Percentiles rank a stretch among this genome's conserved stretches.
Conservation (phyloP, 2,329 filamentous ascomycete genomes). For the Colletotrichum sp. region DNA sequence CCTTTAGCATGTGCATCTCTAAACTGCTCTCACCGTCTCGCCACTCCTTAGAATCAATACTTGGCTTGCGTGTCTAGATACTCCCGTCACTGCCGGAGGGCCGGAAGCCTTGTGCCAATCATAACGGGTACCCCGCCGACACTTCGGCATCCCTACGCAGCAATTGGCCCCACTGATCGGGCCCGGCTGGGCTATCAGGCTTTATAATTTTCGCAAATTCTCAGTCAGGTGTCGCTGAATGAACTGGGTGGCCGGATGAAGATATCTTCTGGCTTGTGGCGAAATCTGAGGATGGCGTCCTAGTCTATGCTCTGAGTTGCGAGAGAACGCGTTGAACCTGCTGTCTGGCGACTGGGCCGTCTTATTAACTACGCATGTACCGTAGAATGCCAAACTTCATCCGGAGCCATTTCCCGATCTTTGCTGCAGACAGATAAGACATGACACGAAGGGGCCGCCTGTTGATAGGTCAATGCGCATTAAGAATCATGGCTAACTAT, state of each 20-base stretch:
- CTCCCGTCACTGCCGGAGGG: neutral
- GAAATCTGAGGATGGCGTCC: neutral
- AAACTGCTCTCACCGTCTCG: neutral
- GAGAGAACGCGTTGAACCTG: neutral
- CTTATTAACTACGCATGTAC: neutral
- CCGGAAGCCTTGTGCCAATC: neutral
- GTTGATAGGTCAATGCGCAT: neutral
- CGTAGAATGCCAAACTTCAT: neutral
- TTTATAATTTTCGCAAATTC: neutral
- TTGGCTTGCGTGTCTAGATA: neutral
- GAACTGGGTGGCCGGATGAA: neutral
- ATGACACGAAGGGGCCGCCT: accelerated
- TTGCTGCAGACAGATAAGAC: neutral
- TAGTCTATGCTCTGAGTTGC: neutral
- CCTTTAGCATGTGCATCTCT: neutral
- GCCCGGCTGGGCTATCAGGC: neutral
- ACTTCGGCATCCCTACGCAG: neutral
- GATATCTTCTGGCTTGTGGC: neutral
- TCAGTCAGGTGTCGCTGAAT: neutral
- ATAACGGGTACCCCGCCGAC: neutral
- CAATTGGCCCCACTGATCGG: neutral
- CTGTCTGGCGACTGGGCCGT: neutral
- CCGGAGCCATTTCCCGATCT: neutral
- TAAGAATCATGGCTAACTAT: neutral
- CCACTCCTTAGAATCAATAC: neutral